Base-by-base conservation (phyloP, 2,329 filamentous ascomycete species). In the Sphaerulina musiva region DNA sequence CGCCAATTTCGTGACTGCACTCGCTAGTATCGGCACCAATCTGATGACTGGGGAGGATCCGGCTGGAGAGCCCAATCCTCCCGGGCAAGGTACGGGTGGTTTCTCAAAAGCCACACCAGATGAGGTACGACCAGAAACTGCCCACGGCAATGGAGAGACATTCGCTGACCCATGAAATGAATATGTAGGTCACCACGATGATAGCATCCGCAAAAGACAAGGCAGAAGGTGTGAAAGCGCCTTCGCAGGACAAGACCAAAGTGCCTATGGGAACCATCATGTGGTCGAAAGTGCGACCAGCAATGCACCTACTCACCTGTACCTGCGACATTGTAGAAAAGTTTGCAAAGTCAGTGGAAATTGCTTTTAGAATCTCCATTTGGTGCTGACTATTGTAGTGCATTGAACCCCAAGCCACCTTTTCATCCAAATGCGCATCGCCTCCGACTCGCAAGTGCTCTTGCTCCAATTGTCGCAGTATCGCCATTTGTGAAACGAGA, bases 241-340 rank as follows among this genome's bases (percentile, higher is more conserved):
- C 51, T 40, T 53, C 51, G 4, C 43, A 41, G 5, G 51, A 53
- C 20, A 51, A 55, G 48, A 40, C 43, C 4, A 51, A 55, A 31
- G 48, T 26, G 9, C 53, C 48, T 11, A 47, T 55, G 52, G 46
- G 48, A 31, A 45, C 46, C 9, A 55, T 52, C 17, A 55, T 51
- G 53, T 55, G 53, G 48, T 51, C 46, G 7, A 49, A 49, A 31
- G 31, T 45, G 17, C 9, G 12, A 23, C 41, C 46, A 11, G 40
- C 40, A 14, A 48, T 54, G 52, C 46, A 46, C 17, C 29, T 5
- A 39, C 14, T 54, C 12, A 49, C 31, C 11, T 20, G 29, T 8
- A 49, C 31, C 10, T 32, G 46, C 40, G 41, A 54, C 23, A 45
- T 45, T 43, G 39, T 31, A 11, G 52, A 54, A 20, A 48, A 40